A percentile compares a stretch with the other conserved stretches of the same genome.
phyloP scores from a whole-genome alignment of 1,284 basidiomycete species.

The Vanrija sp. region DNA sequence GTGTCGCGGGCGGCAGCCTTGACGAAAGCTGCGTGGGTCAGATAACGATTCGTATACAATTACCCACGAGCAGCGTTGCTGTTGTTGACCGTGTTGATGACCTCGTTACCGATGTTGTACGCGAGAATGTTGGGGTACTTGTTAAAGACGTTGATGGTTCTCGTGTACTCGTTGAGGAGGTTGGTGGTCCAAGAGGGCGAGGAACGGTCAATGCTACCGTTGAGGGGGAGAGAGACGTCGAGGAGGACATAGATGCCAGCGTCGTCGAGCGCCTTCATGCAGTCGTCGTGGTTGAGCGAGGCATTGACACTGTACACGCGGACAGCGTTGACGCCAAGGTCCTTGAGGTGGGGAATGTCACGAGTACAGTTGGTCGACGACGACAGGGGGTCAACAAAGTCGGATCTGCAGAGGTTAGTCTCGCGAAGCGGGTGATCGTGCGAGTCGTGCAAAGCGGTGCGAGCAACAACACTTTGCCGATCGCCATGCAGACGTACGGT shows the following conservation, averaged over 20 bases:
- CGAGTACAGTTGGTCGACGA: conserved; percentile 65
- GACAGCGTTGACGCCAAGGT: conserved; percentile 57
- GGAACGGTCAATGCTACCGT: conserved; percentile 76
- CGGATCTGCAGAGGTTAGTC: not conserved
- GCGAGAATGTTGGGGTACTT: conserved; percentile 80
- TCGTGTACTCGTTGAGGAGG: conserved; percentile 72
- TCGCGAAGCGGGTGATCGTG: not conserved
- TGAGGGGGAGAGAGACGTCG: conserved; percentile 76
- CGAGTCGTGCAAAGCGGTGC: not conserved
- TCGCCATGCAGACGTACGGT: conserved; percentile 53
- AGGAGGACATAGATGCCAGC: conserved; percentile 89
- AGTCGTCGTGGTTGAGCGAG: conserved; percentile 73
- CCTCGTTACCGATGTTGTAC: conserved; percentile 84
- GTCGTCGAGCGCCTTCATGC: conserved; percentile 70
- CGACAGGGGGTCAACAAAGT: conserved; percentile 63
- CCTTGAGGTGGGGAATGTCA: conserved; percentile 70
- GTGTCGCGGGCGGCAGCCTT: conserved; percentile 86
- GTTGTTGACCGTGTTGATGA: conserved; percentile 59
- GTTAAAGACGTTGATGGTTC: conserved; percentile 71
- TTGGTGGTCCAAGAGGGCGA: conserved; percentile 76
- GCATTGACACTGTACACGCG: conserved; percentile 83
- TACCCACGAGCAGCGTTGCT: conserved; percentile 59
- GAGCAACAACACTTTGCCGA: no score
- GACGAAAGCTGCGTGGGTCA: conserved; percentile 58
- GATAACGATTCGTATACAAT: not conserved